A percentile compares a stretch with the other conserved stretches of the same genome.
Evolutionary conservation across 202 grass and related monocot species (phyloP).

Genomic region (Miscanthus sacchariflorus): DNA sequence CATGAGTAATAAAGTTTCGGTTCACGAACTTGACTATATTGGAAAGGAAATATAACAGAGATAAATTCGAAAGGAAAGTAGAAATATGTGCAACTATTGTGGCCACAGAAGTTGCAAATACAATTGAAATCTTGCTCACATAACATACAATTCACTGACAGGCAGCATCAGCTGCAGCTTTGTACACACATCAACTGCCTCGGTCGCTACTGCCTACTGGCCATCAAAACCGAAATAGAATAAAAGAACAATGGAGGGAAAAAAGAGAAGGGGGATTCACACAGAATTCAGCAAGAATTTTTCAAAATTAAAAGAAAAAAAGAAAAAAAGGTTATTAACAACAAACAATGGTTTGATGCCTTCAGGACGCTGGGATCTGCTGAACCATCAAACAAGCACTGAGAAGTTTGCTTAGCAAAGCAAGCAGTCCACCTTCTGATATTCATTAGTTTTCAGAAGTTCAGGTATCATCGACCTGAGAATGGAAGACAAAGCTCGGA

Average conservation of each 20-base stretch:
- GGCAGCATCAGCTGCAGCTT: slow-evolving; percentile 1
- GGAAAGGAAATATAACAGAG: no score
- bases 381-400: neutral
- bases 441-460: slow-evolving; percentile 17
- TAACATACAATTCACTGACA: neutral
- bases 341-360: neutral
- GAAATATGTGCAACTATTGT: neutral
- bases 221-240: slow-evolving; percentile 10
- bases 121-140: neutral
- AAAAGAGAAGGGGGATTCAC: neutral
- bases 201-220: neutral
- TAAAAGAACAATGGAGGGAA: neutral
- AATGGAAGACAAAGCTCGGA: slow-evolving; percentile 89
- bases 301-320: neutral
- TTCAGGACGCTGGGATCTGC: slow-evolving; percentile 3
- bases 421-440: slow-evolving; percentile 24
- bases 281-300: slow-evolving; percentile 5
- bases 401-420: slow-evolving; percentile 38
- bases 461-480: slow-evolving; percentile 84
- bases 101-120: neutral
- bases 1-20: neutral
- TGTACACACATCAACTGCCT: slow-evolving; percentile 29
- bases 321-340: slow-evolving; percentile 36
- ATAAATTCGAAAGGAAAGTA: neutral
- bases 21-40: neutral